Evolutionary conservation across 345 rosid genomes (phyloP).

Genomic region (Eucalyptus erythrocorys): DNA sequence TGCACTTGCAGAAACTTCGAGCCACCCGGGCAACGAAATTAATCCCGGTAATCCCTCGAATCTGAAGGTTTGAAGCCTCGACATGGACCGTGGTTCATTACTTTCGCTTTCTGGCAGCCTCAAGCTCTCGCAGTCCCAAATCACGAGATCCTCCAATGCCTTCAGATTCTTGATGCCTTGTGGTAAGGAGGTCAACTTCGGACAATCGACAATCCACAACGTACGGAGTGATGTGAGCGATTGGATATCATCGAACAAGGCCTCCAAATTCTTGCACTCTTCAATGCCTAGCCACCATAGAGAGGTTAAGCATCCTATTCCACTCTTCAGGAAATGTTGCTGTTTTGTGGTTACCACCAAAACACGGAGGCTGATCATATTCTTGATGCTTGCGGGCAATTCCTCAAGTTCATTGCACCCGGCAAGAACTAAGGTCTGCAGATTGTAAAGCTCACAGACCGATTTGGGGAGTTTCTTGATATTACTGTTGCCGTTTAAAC

Average conservation of each 20-base stretch:
- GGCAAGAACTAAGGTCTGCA: neutral
- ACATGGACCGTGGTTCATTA: neutral
- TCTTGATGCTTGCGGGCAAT: neutral
- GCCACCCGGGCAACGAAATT: constrained; percentile 4
- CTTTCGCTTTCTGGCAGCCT: neutral
- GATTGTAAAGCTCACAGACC: neutral
- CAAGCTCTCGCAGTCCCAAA: neutral
- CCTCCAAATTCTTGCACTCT: neutral
- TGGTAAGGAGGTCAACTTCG: neutral
- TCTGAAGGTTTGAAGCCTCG: neutral
- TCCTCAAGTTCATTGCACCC: neutral
- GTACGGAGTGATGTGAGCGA: neutral
- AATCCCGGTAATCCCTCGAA: neutral
- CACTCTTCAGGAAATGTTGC: neutral
- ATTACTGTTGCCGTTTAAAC: neutral
- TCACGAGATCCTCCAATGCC: neutral
- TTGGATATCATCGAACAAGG: neutral
- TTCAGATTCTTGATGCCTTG: neutral
- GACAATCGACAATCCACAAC: neutral
- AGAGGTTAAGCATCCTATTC: neutral
- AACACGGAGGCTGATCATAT: neutral
- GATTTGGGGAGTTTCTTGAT: constrained; percentile 5
- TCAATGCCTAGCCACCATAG: accelerated
- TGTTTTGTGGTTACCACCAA: neutral
- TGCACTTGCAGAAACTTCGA: neutral